phyloP scores from a whole-genome alignment of 2,329 filamentous ascomycete genomes.

The Alternaria consortialis region DNA sequence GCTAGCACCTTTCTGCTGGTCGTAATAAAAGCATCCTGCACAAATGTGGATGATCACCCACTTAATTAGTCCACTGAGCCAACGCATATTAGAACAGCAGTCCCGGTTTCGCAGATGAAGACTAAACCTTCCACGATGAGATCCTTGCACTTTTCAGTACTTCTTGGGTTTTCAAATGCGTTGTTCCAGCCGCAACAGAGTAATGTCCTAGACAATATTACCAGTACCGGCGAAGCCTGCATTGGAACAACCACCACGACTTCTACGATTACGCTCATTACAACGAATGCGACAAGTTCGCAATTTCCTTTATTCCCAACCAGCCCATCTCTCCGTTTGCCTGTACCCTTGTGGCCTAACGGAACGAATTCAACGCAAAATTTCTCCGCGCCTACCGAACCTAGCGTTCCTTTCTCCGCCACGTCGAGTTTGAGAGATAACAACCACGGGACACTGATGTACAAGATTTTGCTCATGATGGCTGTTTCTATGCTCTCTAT shows the following conservation, averaged over 20 bases:
- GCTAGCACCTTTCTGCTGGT: constrained; percentile 6
- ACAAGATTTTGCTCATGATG: constrained; percentile 4
- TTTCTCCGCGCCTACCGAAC: constrained; percentile 11
- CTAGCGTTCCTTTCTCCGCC: constrained; percentile 12
- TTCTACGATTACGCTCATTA: constrained; percentile 6
- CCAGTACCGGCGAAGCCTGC: constrained; percentile 1
- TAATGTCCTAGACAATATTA: constrained; percentile 2
- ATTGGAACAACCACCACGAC: constrained; percentile 4
- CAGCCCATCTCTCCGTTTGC: constrained; percentile 14
- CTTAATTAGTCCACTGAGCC: constrained; percentile 7
- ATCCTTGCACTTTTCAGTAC: constrained; percentile 11
- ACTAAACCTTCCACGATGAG: constrained; percentile 5
- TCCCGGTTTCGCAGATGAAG: constrained; percentile 1
- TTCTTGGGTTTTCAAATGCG: background rate
- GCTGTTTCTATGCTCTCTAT: constrained; percentile 11
- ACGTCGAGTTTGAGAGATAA: constrained; percentile 6
- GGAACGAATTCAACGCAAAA: constrained; percentile 14
- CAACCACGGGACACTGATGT: constrained; percentile 6
- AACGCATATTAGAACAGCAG: constrained; percentile 15
- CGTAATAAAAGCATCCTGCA: constrained; percentile 6
- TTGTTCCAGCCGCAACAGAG: background rate
- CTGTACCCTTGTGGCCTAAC: constrained; percentile 16
- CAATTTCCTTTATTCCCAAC: constrained; percentile 14
- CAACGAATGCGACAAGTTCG: constrained; percentile 6
- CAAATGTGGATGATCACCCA: constrained; percentile 11